Conservation (phyloP, 2,329 filamentous ascomycete species). For the Hymenoscyphus salicellus region DNA sequence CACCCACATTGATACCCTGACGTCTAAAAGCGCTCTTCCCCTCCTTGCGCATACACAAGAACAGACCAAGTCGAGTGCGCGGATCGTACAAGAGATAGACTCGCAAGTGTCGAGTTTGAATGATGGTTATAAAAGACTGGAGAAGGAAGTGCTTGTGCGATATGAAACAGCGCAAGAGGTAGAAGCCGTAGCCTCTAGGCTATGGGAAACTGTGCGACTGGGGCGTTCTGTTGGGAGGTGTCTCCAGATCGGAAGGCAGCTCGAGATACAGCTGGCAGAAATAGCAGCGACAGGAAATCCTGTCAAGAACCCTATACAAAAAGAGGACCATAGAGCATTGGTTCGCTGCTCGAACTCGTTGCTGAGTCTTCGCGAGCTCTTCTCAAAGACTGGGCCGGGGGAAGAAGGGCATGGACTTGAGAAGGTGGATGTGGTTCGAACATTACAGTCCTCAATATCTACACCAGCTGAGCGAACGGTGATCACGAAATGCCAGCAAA, state of each 20-base stretch:
- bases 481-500: constrained; percentile 70
- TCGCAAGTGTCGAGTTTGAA: constrained; percentile 76
- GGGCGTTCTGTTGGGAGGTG: constrained; percentile 74
- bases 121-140: constrained; percentile 79
- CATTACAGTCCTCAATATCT: constrained; percentile 67
- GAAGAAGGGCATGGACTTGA: constrained; percentile 77
- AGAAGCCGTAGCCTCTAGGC: constrained; percentile 68
- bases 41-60: constrained; percentile 74
- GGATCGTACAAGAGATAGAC: constrained; percentile 73
- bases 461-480: constrained; percentile 70
- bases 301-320: constrained; percentile 37
- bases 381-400: constrained; percentile 63
- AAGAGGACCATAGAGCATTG: constrained; percentile 72
- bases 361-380: constrained; percentile 69
- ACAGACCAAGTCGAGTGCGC: constrained; percentile 69
- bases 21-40: constrained; percentile 77
- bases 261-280: constrained; percentile 82
- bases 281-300: constrained; percentile 41
- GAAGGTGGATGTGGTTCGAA: constrained; percentile 67
- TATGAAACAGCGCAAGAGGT: constrained; percentile 85
- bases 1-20: constrained; percentile 87
- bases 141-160: constrained; percentile 81
- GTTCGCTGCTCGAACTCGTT: constrained; percentile 81
- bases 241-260: constrained; percentile 76
- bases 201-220: constrained; percentile 77